Base-by-base conservation (phyloP, 768 basidiomycete species). In the Gloeostereum incarnatum region DNA sequence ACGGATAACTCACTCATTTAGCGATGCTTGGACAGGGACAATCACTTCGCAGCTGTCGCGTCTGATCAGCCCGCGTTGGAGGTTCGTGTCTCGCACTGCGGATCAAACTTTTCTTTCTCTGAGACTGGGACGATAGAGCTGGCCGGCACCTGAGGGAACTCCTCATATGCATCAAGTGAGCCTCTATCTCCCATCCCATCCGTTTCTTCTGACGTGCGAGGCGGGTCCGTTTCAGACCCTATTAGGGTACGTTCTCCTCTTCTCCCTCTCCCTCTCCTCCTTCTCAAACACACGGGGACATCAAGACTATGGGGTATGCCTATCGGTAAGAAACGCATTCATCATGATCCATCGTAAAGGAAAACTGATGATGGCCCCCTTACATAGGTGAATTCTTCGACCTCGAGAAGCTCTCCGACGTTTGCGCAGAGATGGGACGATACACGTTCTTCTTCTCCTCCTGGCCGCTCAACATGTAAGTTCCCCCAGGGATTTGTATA, bases 381-480 rank as follows among this genome's bases (percentile, higher is more conserved):
- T 30, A 13, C 18, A 27, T 30, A 76, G 81, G 78, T 25, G 82
- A 83, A 58, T 69, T 82, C 48, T 82, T 84, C 52, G 81, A 84
- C 53, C 59, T 83, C 26, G 81, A 84, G 52, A 65, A 67, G 41
- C 61, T 84, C 2, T 69, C 77, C 8, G 56, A 68, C 42, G 57
- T 61, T 6, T 83, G 78, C 49, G 68, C 67, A 4, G 69, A 71
- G 44, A 72, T 69, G 1, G 67, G 70, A 4, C 58, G 78, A 47
- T 83, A 80, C 52, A 78, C 76, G 7, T 82, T 86, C 55, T 84
- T 83, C 67, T 81, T 84, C 58, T 68, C 78, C 1, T 82, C 78
- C 2, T 82, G 78, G 79, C 81, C 81, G 1, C 60, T 86, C 44
- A 72, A 81, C 52, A 73, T 84, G 79, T 81, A 46, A 48, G 76